Base-by-base conservation (phyloP, 202 grass and related monocot genomes). In the Schoenoplectus tabernaemontani region DNA sequence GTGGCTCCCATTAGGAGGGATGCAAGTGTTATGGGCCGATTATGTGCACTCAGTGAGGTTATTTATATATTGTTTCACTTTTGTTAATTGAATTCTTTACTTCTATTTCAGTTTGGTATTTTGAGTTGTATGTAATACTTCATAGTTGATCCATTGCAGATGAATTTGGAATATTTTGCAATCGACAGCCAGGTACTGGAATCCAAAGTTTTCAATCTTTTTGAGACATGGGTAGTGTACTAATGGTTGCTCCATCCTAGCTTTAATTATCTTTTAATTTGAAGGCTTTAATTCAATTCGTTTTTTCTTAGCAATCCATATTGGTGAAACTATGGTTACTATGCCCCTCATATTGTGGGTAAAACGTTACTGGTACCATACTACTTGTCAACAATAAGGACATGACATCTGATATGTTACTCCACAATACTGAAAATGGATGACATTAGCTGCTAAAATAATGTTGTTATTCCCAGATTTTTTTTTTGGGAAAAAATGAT, bases 101-200 rank as follows among this genome's bases (percentile, higher is more conserved):
- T 72, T 24, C 47, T 61, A 66, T 63, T 58, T 76, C 6, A 86
- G 30, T 47, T 64, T 10, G 78, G 28, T 80, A 61, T 84, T 57
- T 81, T 17, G 10, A 75, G 37, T 47, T 86, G 73, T 75, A 47
- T 86, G 82, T 54, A 84, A 81, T 76, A 16, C 68, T 48, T 32
- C 85, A 88, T 20, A 83, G 50, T 51, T 42, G 58, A 73, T 39
- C 56, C 73, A 82, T 90, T 97, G 63, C 84, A 94, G 95, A 92
- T 97, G 95, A 97, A 97, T 82, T 90, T 97, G 86, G 95, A 97
- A 82, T 97, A 94, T 78, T 94, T 97, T 86, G 81, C 95, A 81
- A 89, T 97, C 81, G 95, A 98, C 87, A 90, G 86, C 59, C 95
- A 98, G 95, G 95, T 98, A 97, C 51, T 67, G 70, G 46, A 64